Conservation (phyloP, 2,329 filamentous ascomycete genomes). For the Zalaria sp. region DNA sequence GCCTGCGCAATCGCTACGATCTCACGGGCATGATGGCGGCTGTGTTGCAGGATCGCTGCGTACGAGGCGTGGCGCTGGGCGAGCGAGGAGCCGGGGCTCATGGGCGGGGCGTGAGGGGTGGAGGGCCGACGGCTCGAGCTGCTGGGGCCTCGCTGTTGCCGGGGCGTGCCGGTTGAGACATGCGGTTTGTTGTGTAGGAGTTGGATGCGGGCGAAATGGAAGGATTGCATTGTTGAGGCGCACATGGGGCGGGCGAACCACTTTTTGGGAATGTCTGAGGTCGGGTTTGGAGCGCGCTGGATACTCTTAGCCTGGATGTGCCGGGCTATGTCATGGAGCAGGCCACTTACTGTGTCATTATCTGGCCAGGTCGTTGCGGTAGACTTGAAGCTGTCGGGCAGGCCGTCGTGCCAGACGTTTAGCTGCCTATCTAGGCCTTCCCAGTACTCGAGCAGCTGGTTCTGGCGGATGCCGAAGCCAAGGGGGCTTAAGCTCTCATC, state of each 20-base stretch:
- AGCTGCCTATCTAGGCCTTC: conserved; percentile 41
- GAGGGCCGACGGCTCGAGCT: too few species aligned
- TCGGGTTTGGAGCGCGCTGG: conserved; percentile 4
- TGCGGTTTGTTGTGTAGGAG: conserved; percentile 46
- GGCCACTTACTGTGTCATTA: not conserved
- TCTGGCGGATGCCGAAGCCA: conserved; percentile 34
- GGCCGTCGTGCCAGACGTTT: conserved; percentile 40
- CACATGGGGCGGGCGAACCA: conserved; percentile 53
- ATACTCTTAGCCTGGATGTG: not conserved
- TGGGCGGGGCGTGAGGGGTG: too few species aligned
- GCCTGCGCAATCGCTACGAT: conserved; percentile 47
- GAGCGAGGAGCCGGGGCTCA: conserved; percentile 26
- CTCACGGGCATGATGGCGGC: conserved; percentile 43
- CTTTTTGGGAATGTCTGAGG: conserved; percentile 29
- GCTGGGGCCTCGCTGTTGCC: conserved; percentile 20
- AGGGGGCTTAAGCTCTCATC: conserved; percentile 20
- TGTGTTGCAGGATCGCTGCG: conserved; percentile 40
- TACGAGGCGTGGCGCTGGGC: conserved; percentile 42
- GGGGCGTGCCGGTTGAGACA: conserved; percentile 30
- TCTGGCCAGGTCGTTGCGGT: conserved; percentile 25
- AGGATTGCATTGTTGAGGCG: conserved; percentile 50
- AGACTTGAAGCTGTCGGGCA: conserved; percentile 46
- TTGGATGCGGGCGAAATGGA: conserved; percentile 50
- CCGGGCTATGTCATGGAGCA: not conserved
- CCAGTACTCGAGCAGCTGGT: conserved; percentile 38